Conservation (phyloP, 352 stramenopile genomes). For the Globisporangium splendens region DNA sequence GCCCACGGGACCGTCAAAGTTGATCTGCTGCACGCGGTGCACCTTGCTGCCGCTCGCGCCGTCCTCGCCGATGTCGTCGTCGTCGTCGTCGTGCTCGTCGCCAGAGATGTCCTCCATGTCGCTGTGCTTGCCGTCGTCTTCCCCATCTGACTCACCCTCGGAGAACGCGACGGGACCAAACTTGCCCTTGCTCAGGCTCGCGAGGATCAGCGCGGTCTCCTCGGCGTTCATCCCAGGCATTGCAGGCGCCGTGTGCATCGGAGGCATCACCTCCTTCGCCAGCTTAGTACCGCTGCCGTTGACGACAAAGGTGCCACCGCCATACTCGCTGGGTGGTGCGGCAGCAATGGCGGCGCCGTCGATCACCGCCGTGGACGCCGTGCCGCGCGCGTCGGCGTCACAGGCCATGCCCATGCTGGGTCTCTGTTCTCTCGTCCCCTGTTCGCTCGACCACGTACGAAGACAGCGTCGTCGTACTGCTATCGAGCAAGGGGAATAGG, state of each 20-base stretch:
- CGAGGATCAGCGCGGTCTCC: slow-evolving; percentile 85
- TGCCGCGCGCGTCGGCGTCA: slow-evolving; percentile 41
- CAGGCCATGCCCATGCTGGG: slow-evolving; percentile 64
- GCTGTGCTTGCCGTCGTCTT: slow-evolving; percentile 46
- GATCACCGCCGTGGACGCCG: slow-evolving; percentile 7
- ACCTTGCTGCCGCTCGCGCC: slow-evolving; percentile 25
- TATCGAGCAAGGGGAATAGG: slow-evolving; percentile 2
- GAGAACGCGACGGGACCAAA: slow-evolving; percentile 17
- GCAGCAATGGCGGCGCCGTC: slow-evolving; percentile 7
- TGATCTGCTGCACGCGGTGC: slow-evolving; percentile 62
- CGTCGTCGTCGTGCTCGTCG: slow-evolving; percentile 38
- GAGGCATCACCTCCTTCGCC: background rate
- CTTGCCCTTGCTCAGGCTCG: slow-evolving; percentile 70
- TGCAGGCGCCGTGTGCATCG: slow-evolving; percentile 3
- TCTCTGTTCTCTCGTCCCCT: slow-evolving; percentile 1
- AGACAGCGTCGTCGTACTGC: slow-evolving; percentile 2
- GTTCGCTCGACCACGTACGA: slow-evolving; percentile 8
- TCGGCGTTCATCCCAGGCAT: slow-evolving; percentile 58
- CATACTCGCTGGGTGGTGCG: slow-evolving; percentile 1
- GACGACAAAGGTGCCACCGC: background rate
- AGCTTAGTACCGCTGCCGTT: background rate
- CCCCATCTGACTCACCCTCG: slow-evolving; percentile 10
- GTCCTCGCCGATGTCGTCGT: slow-evolving; percentile 23
- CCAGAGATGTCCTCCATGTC: slow-evolving; percentile 45
- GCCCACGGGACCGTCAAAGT: slow-evolving; percentile 65